Percentiles rank a stretch among this genome's conserved stretches.
Evolutionary conservation across 805 yeast genomes (phyloP).

Genomic region (Debaryomyces tyrocola): DNA sequence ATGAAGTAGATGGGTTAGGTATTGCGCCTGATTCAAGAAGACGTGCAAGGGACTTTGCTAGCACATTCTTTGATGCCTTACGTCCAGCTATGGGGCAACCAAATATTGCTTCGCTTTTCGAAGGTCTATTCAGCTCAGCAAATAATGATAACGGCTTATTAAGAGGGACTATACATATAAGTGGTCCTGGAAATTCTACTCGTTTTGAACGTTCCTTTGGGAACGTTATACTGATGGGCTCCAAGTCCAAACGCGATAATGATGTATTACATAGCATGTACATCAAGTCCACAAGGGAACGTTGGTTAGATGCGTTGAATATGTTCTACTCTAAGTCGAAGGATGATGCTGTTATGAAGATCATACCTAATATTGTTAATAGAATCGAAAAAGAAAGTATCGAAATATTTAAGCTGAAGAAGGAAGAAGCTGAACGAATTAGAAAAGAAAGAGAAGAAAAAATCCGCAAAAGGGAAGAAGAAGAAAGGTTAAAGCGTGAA

Average conservation of each 20-base stretch:
- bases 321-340: constrained; percentile 48
- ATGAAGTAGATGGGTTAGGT: constrained; percentile 19
- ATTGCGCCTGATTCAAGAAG: constrained; percentile 13
- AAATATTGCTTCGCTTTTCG: constrained; percentile 16
- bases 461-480: constrained; percentile 28
- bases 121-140: constrained; percentile 11
- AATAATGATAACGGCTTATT: constrained; percentile 16
- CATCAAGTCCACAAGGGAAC: constrained; percentile 52
- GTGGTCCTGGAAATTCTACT: constrained; percentile 11
- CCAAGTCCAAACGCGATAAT: constrained; percentile 6
- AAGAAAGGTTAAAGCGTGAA: constrained; percentile 25
- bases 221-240: constrained; percentile 14
- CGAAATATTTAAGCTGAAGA: constrained; percentile 28
- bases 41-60: constrained; percentile 21
- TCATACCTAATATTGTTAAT: constrained; percentile 42
- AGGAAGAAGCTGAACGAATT: constrained; percentile 24
- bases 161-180: constrained; percentile 25
- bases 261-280: constrained; percentile 23
- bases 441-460: constrained; percentile 30
- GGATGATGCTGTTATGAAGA: constrained; percentile 19
- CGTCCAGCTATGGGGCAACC: constrained; percentile 21
- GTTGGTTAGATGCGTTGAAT: constrained; percentile 65
- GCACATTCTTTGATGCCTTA: constrained; percentile 25
- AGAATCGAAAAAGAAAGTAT: constrained; percentile 50
- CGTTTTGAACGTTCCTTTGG: constrained; percentile 28